phyloP scores from a whole-genome alignment of 257 asterid species.

The Thymus mandschuricus region DNA sequence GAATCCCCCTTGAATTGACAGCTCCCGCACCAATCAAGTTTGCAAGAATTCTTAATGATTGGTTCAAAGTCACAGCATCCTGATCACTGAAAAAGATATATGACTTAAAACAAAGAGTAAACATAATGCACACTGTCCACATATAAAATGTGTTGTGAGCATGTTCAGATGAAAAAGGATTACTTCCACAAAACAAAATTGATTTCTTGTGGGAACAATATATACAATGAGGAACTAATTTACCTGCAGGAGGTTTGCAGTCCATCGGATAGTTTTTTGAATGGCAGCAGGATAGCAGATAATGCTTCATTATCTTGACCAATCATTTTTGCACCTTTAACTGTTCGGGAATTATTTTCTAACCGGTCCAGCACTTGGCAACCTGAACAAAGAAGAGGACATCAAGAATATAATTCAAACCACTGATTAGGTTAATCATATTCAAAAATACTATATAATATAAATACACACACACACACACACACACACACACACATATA shows the following conservation, averaged over 20 bases:
- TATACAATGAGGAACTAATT: constrained; percentile 17
- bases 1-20: constrained; percentile 63
- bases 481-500: too few relatives aligned
- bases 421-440: constrained; percentile 9
- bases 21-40: constrained; percentile 86
- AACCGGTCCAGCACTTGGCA: constrained; percentile 78
- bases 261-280: constrained; percentile 59
- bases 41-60: constrained; percentile 80
- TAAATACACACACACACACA: too few relatives aligned
- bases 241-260: constrained; percentile 65
- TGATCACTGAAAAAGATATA: constrained; percentile 59
- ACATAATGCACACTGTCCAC: background rate
- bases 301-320: constrained; percentile 90
- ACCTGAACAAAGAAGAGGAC: constrained; percentile 52
- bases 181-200: constrained; percentile 16
- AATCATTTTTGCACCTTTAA: constrained; percentile 83
- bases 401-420: constrained; percentile 8
- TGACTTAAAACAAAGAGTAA: constrained; percentile 19
- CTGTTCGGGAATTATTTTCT: constrained; percentile 85
- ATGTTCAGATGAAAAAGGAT: constrained; percentile 1
- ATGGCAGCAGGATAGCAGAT: constrained; percentile 72
- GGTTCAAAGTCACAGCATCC: constrained; percentile 62
- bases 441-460: background rate
- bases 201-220: background rate
- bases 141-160: too few relatives aligned